These are phyloP conservation scores for Ophiostoma sp. DNA, from an alignment of 2,329 filamentous ascomycete genomes.

Conservation along the genomic window DNA sequence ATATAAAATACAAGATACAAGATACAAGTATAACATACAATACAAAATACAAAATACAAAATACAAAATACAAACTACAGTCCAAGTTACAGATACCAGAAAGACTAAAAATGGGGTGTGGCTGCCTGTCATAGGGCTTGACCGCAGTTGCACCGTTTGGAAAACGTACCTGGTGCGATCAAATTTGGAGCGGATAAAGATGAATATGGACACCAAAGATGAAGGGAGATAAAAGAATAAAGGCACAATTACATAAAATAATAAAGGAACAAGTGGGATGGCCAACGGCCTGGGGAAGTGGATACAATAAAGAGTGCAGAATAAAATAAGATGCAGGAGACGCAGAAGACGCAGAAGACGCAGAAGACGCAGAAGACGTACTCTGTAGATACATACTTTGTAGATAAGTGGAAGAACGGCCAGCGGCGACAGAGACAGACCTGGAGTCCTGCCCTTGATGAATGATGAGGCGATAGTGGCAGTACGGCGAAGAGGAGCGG, in stretches of 20 bases:
- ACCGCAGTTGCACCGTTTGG: not conserved
- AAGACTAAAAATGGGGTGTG: not conserved
- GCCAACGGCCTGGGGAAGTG: slow-evolving; percentile 9
- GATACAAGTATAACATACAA: not conserved
- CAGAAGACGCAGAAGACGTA: not conserved
- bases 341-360: not conserved
- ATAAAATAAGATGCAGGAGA: not conserved
- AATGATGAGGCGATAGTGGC: not conserved
- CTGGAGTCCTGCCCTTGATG: not conserved
- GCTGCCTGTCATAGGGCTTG: not conserved
- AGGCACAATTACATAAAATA: not conserved
- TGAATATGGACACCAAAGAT: not conserved
- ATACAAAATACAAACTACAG: not conserved
- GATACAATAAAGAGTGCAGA: not conserved
- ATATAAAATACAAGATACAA: not conserved
- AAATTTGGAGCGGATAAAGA: not conserved
- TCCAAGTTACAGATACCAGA: not conserved
- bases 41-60: not conserved
- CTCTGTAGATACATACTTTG: too few relatives aligned
- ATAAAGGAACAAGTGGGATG: not conserved
- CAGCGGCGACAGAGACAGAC: not conserved
- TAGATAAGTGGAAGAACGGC: not conserved
- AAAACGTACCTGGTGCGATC: not conserved
- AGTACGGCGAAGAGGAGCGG: not conserved
- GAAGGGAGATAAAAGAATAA: not conserved